phyloP scores from a whole-genome alignment of 2,329 filamentous ascomycete species.

The Monosporascus sp. region DNA sequence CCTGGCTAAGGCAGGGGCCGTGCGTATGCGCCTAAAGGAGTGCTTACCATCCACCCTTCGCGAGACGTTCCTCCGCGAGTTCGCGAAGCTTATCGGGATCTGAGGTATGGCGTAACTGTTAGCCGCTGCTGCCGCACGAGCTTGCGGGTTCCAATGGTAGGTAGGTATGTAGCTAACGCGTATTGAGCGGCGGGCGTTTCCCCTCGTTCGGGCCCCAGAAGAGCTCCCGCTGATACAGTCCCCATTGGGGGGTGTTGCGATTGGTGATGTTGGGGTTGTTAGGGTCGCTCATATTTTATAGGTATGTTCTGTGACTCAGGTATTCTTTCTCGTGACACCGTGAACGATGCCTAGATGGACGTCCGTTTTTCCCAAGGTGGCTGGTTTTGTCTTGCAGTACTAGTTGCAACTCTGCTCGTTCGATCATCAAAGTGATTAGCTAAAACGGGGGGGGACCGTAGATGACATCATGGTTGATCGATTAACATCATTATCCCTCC shows the following conservation, averaged over 20 bases:
- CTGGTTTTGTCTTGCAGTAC: too few species aligned
- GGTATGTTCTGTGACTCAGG: not conserved
- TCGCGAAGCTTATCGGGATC: conserved; percentile 56
- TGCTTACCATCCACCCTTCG: conserved; percentile 47
- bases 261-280: conserved; percentile 20
- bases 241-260: conserved; percentile 23
- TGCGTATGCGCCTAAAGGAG: not conserved
- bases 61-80: conserved; percentile 50
- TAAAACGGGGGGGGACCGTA: not conserved
- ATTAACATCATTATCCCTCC: not conserved
- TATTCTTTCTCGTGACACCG: too few species aligned
- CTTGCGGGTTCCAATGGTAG: not conserved
- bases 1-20: too few species aligned
- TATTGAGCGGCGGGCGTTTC: conserved; percentile 21
- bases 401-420: too few species aligned
- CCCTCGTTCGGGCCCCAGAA: conserved; percentile 24
- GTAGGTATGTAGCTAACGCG: conserved; percentile 9
- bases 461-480: not conserved
- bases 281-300: conserved; percentile 18
- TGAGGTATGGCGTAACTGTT: conserved; percentile 13
- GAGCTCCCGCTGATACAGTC: conserved; percentile 19
- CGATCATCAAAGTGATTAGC: not conserved
- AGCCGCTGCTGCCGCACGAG: not conserved
- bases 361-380: too few species aligned
- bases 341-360: too few species aligned